phyloP scores from a whole-genome alignment of 2,329 filamentous ascomycete species.

The Dactylellina drechsleri region DNA sequence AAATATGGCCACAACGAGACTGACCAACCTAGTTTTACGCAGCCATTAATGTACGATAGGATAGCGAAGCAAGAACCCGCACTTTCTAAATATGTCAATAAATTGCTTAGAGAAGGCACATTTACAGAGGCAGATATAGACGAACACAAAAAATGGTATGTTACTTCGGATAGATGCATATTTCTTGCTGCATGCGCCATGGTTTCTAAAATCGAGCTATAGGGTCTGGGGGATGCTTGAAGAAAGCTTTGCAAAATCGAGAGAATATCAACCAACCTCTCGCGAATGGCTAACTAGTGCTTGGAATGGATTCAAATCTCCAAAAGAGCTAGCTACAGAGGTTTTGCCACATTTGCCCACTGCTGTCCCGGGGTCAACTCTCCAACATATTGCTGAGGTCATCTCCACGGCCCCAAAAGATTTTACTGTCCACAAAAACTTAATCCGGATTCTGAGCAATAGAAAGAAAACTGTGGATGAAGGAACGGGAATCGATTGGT shows the following conservation, averaged over 20 bases:
- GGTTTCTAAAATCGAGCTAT: not conserved
- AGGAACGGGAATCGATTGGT: conserved; percentile 96
- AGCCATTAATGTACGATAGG: conserved; percentile 99
- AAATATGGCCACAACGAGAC: conserved; percentile 99
- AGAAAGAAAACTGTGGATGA: conserved; percentile 87
- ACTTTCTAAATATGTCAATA: conserved; percentile 89
- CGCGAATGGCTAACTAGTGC: conserved; percentile 99
- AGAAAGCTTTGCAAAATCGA: conserved; percentile 95
- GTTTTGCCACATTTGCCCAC: conserved; percentile 91
- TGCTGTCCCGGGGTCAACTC: conserved; percentile 75
- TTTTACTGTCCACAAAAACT: conserved; percentile 90
- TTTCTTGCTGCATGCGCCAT: not conserved
- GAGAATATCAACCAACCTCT: conserved; percentile 93
- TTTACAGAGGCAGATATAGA: conserved; percentile 98
- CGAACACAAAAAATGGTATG: conserved; percentile 93
- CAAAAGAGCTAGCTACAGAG: conserved; percentile 95
- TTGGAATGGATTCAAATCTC: conserved; percentile 99
- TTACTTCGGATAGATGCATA: not conserved
- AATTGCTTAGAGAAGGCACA: conserved; percentile 88
- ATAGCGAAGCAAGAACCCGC: conserved; percentile 85
- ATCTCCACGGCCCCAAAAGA: conserved; percentile 83
- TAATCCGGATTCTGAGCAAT: conserved; percentile 92
- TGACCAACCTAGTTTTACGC: conserved; percentile 99
- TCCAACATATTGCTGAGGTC: conserved; percentile 83
- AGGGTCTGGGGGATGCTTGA: conserved; percentile 96